These are phyloP conservation scores for Cryptosporidium baileyi DNA, from an alignment of 169 alveolate genomes.

Conservation along the genomic window DNA sequence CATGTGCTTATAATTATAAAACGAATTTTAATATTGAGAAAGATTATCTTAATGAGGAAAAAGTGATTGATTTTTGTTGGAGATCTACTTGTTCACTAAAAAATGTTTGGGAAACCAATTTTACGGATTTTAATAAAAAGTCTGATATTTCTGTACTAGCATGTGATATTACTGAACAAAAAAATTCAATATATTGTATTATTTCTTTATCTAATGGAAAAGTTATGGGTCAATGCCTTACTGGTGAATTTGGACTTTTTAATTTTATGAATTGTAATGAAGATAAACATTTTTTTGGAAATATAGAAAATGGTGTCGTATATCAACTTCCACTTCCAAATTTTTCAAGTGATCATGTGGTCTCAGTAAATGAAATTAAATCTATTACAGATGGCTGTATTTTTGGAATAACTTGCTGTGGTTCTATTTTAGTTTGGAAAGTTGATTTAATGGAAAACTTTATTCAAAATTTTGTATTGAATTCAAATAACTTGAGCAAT, in stretches of 20 bases:
- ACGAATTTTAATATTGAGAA: no score
- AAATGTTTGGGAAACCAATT: conserved; percentile 29
- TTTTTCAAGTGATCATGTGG: neutral
- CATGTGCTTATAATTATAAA: no score
- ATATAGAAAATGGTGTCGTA: conserved; percentile 58
- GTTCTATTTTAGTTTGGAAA: conserved; percentile 39
- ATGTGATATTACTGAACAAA: conserved; percentile 55
- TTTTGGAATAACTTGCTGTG: conserved; percentile 60
- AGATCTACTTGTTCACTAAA: conserved; percentile 32
- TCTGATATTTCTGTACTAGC: conserved; percentile 9
- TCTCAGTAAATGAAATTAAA: conserved; percentile 5
- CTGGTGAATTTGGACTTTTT: conserved; percentile 66
- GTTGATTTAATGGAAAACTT: conserved; percentile 30
- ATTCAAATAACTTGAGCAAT: neutral
- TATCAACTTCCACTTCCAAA: conserved; percentile 51
- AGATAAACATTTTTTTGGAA: conserved; percentile 56
- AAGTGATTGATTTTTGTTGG: neutral
- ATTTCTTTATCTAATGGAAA: conserved; percentile 62
- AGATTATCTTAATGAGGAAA: no score
- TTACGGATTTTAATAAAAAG: conserved; percentile 8
- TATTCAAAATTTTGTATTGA: neutral
- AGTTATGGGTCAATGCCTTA: conserved; percentile 48
- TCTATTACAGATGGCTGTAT: conserved; percentile 62
- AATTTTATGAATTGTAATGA: conserved; percentile 17
- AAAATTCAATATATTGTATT: conserved; percentile 37